phyloP scores from a whole-genome alignment of 2,329 filamentous ascomycete species.

The Fusarium bulbicola region DNA sequence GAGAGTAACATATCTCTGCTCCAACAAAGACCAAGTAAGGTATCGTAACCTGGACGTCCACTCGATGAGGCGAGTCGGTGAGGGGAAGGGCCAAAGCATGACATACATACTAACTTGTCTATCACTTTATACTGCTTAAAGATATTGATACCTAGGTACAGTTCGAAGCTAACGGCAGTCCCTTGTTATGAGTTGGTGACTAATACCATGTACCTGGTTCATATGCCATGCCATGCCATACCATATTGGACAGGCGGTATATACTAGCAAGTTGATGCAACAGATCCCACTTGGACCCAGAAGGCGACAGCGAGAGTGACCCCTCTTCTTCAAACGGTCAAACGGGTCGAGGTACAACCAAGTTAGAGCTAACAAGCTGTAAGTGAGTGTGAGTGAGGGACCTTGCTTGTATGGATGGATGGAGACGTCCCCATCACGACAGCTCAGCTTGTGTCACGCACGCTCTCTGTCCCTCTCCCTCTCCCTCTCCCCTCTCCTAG shows the following conservation, averaged over 20 bases:
- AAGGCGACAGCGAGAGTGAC: neutral
- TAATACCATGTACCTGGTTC: neutral
- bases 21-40: neutral
- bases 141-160: neutral
- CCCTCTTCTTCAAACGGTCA: constrained; percentile 2
- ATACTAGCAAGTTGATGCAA: neutral
- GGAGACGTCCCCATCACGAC: neutral
- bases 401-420: neutral
- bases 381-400: neutral
- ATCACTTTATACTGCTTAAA: neutral
- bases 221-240: neutral
- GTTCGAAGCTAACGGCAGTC: neutral
- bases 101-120: neutral
- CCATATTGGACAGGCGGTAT: neutral
- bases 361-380: neutral
- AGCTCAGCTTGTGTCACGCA: constrained; percentile 6
- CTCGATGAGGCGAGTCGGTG: constrained; percentile 31
- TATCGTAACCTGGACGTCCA: neutral
- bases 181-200: neutral
- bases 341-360: neutral
- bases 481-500: neutral
- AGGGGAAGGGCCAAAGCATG: constrained; percentile 12
- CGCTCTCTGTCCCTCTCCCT: neutral
- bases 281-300: neutral
- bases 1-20: neutral